These are phyloP conservation scores for Brasenia schreberi DNA, from an alignment of 164 flowering plant species.

Conservation along the genomic window DNA sequence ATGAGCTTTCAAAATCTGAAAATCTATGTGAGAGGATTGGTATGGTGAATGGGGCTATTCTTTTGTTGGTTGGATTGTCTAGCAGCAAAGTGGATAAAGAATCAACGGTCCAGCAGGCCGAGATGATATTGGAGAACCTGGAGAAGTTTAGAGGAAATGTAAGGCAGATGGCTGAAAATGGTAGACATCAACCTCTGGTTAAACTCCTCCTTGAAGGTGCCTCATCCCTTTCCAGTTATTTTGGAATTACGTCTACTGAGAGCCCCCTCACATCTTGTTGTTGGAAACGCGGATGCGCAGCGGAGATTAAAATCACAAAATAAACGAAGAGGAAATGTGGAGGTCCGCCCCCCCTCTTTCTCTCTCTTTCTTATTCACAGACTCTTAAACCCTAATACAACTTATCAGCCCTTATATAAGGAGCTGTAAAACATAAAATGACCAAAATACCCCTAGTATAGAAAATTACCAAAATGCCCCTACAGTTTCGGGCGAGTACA, in stretches of 20 bases:
- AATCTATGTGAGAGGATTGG: conserved; percentile 81
- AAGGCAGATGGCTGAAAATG: conserved; percentile 90
- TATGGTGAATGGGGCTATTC: conserved; percentile 79
- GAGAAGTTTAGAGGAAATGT: conserved; percentile 77
- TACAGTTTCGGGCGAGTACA: too few relatives aligned
- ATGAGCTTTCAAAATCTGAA: conserved; percentile 80
- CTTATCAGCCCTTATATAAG: too few relatives aligned
- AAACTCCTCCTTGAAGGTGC: conserved; percentile 73
- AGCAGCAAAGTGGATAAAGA: conserved; percentile 84
- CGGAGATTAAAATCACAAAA: too few relatives aligned
- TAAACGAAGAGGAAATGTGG: too few relatives aligned
- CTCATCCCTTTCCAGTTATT: not conserved
- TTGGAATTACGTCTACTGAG: not conserved
- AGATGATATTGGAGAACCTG: conserved; percentile 71
- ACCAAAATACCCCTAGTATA: too few relatives aligned
- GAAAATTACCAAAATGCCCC: too few relatives aligned
- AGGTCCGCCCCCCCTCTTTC: too few relatives aligned
- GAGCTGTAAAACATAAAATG: too few relatives aligned
- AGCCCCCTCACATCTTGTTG: not conserved
- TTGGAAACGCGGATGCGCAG: too few relatives aligned
- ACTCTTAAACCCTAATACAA: too few relatives aligned
- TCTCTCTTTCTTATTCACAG: too few relatives aligned
- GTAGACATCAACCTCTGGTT: conserved; percentile 84
- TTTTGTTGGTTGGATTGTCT: conserved; percentile 81
- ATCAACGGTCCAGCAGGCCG: conserved; percentile 69